Evolutionary conservation across 2,329 filamentous ascomycete genomes (phyloP), one percentile per base, ranked within the genome.

Genomic region (Rutstroemia sp.): DNA sequence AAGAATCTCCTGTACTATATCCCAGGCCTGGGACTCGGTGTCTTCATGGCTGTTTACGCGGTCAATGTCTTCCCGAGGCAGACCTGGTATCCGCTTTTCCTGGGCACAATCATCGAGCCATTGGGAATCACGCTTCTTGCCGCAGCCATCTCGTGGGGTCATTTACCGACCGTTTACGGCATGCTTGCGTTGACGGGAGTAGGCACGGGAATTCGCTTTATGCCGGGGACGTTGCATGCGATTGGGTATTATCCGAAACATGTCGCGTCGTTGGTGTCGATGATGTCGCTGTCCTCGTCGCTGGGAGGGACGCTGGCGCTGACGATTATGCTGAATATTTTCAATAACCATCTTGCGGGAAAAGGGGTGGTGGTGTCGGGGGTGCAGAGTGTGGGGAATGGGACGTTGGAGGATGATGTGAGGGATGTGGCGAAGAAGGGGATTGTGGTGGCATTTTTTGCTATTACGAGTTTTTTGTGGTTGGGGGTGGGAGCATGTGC

Each of bases 251-350:
- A 84, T 69, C 81, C 79, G 0, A 69, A 75, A 4, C 71, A 77
- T 27, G 79, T 86, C 12, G 77, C 84, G 0, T 73, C 78, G 0
- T 79, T 86, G 3, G 77, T 85, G 56, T 81, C 79, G 0, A 66
- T 88, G 9, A 76, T 85, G 68, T 74, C 77, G 0, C 80, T 88
- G 53, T 76, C 82, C 2, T 58, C 80, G 16, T 81, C 82, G 0
- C 79, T 88, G 23, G 85, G 86, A 3, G 84, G 85, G 12, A 86
- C 83, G 0, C 69, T 88, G 2, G 79, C 79, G 0, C 73, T 87
- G 47, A 85, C 84, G 0, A 76, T 88, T 63, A 87, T 88, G 85
- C 78, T 82, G 14, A 77, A 79, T 8, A 83, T 88, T 1, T 87
- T 87, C 68, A 86, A 86, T 65, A 88, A 88, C 59, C 71, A 68